Conservation (phyloP, 352 stramenopile genomes). For the Phytophthora citrophthora region DNA sequence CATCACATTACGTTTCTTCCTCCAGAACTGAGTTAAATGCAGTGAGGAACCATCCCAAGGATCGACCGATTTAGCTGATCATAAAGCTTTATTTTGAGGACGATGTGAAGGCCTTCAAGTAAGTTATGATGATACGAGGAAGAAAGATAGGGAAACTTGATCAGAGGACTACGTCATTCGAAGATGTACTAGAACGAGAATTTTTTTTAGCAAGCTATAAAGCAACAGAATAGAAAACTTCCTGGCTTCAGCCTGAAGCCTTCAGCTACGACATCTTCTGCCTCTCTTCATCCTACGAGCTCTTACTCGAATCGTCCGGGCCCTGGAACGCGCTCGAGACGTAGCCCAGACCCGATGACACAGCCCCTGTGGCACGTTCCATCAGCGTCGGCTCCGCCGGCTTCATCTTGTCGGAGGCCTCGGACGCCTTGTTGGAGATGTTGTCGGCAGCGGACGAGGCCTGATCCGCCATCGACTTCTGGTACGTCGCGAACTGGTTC, state of each 20-base stretch:
- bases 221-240: background rate
- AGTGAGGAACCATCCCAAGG: constrained; percentile 1
- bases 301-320: constrained; percentile 5
- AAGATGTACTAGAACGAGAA: too few relatives aligned
- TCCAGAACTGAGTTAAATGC: constrained; percentile 12
- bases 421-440: constrained; percentile 26
- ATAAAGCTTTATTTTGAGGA: constrained; percentile 19
- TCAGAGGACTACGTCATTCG: too few relatives aligned
- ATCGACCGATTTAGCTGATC: constrained; percentile 29
- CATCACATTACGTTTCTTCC: background rate
- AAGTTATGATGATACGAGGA: too few relatives aligned
- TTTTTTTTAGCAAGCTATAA: background rate
- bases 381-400: constrained; percentile 30
- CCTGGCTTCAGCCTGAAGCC: too few relatives aligned
- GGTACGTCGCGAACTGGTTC: constrained; percentile 32
- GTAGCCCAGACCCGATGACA: constrained; percentile 21
- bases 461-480: constrained; percentile 33
- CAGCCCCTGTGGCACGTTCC: constrained; percentile 18
- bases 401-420: constrained; percentile 24
- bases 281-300: background rate
- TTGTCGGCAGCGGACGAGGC: constrained; percentile 13
- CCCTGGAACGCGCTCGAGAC: constrained; percentile 17
- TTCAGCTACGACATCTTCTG: background rate
- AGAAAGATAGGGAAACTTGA: too few relatives aligned
- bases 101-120: background rate